Evolutionary conservation across 768 basidiomycete species (phyloP), one percentile per base, ranked within the genome.

Genomic region (Kwoniella dejecticola): DNA sequence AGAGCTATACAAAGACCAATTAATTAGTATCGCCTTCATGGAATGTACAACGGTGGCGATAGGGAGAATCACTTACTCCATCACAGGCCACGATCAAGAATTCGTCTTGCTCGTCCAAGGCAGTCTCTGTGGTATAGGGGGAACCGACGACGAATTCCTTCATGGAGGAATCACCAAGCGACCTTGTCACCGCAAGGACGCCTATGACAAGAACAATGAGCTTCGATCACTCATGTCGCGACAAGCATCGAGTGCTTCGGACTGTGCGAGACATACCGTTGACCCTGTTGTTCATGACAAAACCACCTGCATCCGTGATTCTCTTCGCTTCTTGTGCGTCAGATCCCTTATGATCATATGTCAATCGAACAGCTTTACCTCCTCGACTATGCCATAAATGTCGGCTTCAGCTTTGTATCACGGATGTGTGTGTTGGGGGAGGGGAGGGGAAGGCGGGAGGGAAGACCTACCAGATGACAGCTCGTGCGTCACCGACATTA

Each of bases 81-180:
- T 99, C 96, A 75, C 96, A 99, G 21, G 96, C 96, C 62, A 99
- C 83, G 60, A 99, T 89, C 67, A 97, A 77, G 78, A 95, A 91
- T 77, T 98, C 95, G 75, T 98, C 96, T 4, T 90, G 88, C 7
- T 90, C 87, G 56, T 88, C 88, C 41, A 99, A 81, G 68, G 88
- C 86, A 12, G 95, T 97, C 79, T 97, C 94, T n/a, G 96, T 98
- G 19, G 96, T 99, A 79, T 95, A 99, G 5, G 96, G 96, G 27
- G 90, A 85, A 1, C 96, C 96, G 48, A 98, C 96, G 11, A 99
- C 96, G 77, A 94, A 99, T 72, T 99, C 96, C 80, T 99, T 99
- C 96, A 99, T 98, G 6, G 91, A 89, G 1, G 92, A 89, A 75
- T 99, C 96, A 31, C 96, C 96, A 58, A 99, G 81, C 71, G 92